Conservation (phyloP, 805 yeast species). For the Yarrowia hollandica region DNA sequence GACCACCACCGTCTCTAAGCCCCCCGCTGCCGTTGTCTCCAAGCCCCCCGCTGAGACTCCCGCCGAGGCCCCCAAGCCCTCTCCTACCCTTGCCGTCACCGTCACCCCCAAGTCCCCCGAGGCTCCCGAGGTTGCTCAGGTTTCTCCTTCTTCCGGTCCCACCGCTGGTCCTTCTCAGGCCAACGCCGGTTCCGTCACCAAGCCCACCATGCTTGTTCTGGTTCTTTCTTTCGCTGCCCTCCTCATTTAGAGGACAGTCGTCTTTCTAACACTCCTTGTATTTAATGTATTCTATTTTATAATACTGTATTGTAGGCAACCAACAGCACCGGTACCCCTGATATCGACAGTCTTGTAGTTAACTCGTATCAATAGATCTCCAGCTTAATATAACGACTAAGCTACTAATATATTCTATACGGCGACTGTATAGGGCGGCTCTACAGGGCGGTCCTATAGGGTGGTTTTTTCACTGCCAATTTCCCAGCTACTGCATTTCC, state of each 20-base stretch:
- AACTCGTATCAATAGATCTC: no score
- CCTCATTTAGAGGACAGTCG: neutral
- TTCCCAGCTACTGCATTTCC: no score
- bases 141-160: neutral
- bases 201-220: neutral
- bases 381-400: no score
- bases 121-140: slow-evolving; percentile 1
- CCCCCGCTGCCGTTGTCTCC: neutral
- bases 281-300: slow-evolving; percentile 12
- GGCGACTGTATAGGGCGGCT: no score
- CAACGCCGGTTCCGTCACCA: neutral
- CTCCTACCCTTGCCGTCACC: neutral
- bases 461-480: no score
- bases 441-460: no score
- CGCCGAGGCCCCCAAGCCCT: neutral
- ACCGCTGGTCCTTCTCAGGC: neutral
- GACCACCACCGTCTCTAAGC: neutral
- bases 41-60: neutral
- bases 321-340: no score
- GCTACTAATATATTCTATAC: no score
- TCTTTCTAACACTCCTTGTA: neutral
- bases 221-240: slow-evolving; percentile 4
- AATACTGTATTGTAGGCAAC: no score
- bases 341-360: no score
- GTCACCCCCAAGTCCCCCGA: neutral